These are phyloP conservation scores for Falciphora oryzae DNA, from an alignment of 2,329 filamentous ascomycete species.

Conservation along the genomic window DNA sequence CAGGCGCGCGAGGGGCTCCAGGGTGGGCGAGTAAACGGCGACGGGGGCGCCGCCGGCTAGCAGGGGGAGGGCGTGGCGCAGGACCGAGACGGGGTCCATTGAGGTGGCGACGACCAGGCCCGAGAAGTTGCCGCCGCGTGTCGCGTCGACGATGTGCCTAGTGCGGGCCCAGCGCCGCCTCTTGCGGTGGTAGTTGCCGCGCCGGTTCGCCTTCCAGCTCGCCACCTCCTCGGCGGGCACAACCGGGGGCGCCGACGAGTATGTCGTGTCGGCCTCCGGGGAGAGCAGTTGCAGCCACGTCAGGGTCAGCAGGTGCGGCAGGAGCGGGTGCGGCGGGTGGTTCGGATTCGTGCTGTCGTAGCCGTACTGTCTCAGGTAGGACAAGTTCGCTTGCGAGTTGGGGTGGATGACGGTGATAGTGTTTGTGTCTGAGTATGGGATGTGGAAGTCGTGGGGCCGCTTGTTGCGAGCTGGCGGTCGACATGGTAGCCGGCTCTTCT, in stretches of 20 bases:
- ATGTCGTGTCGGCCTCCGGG: conserved; percentile 69
- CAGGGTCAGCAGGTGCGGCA: conserved; percentile 72
- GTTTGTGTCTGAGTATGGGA: conserved; percentile 64
- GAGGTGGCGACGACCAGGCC: conserved; percentile 75
- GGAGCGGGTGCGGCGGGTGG: conserved; percentile 68
- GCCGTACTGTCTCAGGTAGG: conserved; percentile 81
- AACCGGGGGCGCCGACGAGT: conserved; percentile 57
- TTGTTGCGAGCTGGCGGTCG: conserved; percentile 6
- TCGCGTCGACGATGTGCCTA: conserved; percentile 66
- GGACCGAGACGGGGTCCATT: conserved; percentile 73
- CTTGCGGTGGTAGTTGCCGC: conserved; percentile 85
- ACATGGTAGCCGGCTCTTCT: background rate
- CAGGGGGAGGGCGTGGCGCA: conserved; percentile 71
- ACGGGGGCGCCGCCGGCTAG: conserved; percentile 78
- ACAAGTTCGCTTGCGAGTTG: conserved; percentile 82
- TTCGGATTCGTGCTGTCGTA: conserved; percentile 67
- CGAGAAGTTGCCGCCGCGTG: conserved; percentile 70
- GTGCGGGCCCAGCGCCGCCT: conserved; percentile 73
- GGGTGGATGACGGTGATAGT: conserved; percentile 76
- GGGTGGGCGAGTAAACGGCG: conserved; percentile 74
- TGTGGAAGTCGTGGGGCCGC: conserved; percentile 45
- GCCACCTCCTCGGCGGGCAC: conserved; percentile 57
- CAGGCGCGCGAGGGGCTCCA: conserved; percentile 72
- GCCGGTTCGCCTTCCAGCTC: conserved; percentile 72
- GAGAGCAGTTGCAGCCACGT: conserved; percentile 89